Evolutionary conservation across 116 monocot species (phyloP), one percentile per base, ranked within the genome.

Genomic region (Posidonia oceanica): DNA sequence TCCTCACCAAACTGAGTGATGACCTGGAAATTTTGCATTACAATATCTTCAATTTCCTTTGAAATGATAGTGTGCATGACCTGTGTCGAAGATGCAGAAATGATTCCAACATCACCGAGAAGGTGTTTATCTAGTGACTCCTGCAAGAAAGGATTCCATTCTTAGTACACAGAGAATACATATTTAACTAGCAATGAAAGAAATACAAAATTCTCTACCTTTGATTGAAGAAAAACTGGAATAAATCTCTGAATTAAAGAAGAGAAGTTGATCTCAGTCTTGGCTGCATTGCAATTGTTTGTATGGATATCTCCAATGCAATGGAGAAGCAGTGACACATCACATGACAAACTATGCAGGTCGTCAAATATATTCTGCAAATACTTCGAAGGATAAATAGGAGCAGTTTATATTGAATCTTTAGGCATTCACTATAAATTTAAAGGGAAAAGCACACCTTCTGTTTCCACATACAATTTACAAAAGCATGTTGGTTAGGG

Each of bases 401-500:
- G 38, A 17, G n/a, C n/a, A n/a, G n/a, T n/a, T n/a, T 64, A 64
- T 40, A 40, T 41, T 64, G 38, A n/a, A 64, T 17, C 18, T 16
- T 0, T n/a, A 2, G 40, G 0, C 38, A 41, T 40, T 21, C 3
- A 40, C 14, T 5, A 40, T 1, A 64, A 37, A n/a, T 64, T 39
- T 3, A 15, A 10, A 71, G 0, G 3, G 61, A 70, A 13, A 51
- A 5, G 41, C n/a, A n/a, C 36, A 78, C 94, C 82, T 94, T 94
- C 67, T 94, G 94, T 61, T 82, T 72, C 87, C 86, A 90, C 83
- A 90, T 82, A 86, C 82, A 83, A 54, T 71, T 82, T 8, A 80
- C 54, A 38, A 86, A 51, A 5, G 64, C 42, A 69, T 71, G 22
- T 65, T 90, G 91, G 52, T 76, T 77, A 58, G 48, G 48, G 63